Evolutionary conservation across 257 asterid species (phyloP).

Genomic region (Fraxinus pennsylvanica): DNA sequence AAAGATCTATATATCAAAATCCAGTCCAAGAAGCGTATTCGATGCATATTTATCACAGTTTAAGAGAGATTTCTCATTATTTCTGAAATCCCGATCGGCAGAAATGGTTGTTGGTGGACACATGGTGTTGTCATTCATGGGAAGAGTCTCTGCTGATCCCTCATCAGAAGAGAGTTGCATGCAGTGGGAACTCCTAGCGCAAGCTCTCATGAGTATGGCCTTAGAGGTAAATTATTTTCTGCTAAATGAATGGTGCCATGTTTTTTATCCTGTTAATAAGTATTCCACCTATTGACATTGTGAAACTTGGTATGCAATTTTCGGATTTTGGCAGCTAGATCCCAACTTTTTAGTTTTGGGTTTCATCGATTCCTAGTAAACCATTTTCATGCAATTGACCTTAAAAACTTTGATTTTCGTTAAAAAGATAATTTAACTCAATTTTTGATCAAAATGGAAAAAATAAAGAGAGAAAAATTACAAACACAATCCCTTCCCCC

Average conservation of each 20-base stretch:
- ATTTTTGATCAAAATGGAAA: too few relatives aligned
- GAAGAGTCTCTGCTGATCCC: slow-evolving; percentile 49
- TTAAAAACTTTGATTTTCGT: too few relatives aligned
- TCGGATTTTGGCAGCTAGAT: too few relatives aligned
- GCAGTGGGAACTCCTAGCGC: slow-evolving; percentile 70
- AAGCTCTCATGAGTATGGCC: slow-evolving; percentile 54
- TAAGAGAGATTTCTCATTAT: slow-evolving; percentile 42
- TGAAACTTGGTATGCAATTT: too few relatives aligned
- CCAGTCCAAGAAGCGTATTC: slow-evolving; percentile 43
- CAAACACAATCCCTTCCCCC: too few relatives aligned
- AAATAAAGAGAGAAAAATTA: too few relatives aligned
- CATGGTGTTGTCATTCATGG: slow-evolving; percentile 63
- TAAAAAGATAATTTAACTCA: too few relatives aligned
- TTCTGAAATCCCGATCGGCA: slow-evolving; percentile 55
- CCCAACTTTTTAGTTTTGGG: too few relatives aligned
- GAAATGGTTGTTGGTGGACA: slow-evolving; percentile 63
- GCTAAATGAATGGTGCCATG: neutral
- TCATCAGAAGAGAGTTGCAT: slow-evolving; percentile 47
- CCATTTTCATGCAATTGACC: too few relatives aligned
- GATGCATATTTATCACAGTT: slow-evolving; percentile 55
- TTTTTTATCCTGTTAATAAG: too few relatives aligned
- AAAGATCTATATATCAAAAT: slow-evolving; percentile 60
- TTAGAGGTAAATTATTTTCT: slow-evolving; percentile 38
- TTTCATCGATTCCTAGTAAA: too few relatives aligned
- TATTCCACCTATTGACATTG: too few relatives aligned